Percentiles rank a stretch among this genome's conserved stretches.
Conservation (phyloP, 2,329 filamentous ascomycete species). For the Sporothrix pseudoabietina region DNA sequence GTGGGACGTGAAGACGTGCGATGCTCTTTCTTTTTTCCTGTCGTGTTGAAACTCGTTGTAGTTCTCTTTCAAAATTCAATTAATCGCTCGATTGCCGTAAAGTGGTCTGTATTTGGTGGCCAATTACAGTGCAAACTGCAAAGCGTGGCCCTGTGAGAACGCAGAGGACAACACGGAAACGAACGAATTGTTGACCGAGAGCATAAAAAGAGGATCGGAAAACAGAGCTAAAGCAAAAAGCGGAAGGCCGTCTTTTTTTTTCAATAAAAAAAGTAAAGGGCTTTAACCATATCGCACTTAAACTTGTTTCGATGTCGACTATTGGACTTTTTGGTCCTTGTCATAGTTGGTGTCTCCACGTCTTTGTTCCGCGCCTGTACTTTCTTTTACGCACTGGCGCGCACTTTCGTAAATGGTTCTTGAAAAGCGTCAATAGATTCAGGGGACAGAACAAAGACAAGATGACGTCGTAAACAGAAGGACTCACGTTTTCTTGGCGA, state of each 20-base stretch:
- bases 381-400: neutral
- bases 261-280: neutral
- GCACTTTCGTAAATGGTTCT: neutral
- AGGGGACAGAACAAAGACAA: neutral
- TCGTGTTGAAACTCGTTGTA: neutral
- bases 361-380: neutral
- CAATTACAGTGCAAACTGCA: neutral
- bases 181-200: neutral
- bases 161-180: neutral
- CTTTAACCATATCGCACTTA: neutral
- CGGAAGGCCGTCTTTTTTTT: neutral
- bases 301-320: neutral
- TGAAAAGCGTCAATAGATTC: neutral
- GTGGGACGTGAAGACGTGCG: neutral
- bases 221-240: conserved; percentile 1
- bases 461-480: neutral
- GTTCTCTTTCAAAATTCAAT: neutral
- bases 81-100: neutral
- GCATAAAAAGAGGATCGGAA: neutral
- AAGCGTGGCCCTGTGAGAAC: conserved; percentile 8
- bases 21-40: neutral
- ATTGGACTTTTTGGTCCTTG: neutral
- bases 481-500: neutral
- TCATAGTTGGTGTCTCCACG: neutral
- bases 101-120: neutral